A percentile compares a stretch with the other conserved stretches of the same genome.
These are phyloP conservation scores for Erodium moschatum DNA, from an alignment of 441 rosid species.

Conservation along the genomic window DNA sequence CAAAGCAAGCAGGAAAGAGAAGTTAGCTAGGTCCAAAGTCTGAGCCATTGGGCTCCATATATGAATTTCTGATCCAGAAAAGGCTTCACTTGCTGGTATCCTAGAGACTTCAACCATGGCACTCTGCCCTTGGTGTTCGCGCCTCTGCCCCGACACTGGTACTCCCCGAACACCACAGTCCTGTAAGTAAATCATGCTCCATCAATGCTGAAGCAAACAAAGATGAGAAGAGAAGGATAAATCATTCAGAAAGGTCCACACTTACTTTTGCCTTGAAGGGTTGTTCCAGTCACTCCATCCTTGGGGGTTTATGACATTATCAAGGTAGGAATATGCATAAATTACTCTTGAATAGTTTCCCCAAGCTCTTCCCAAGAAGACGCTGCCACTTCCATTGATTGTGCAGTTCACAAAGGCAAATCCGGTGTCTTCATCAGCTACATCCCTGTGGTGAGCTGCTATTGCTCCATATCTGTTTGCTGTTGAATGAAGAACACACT, in stretches of 20 bases:
- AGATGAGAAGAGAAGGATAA: neutral
- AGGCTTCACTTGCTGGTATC: slow-evolving; percentile 41
- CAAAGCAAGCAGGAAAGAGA: too few relatives aligned
- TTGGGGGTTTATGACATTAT: slow-evolving; percentile 47
- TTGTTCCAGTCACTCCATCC: slow-evolving; percentile 93
- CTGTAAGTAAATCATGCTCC: slow-evolving; percentile 27
- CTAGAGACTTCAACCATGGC: slow-evolving; percentile 59
- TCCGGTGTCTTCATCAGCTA: slow-evolving; percentile 57
- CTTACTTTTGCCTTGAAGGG: slow-evolving; percentile 48
- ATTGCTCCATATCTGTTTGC: slow-evolving; percentile 59
- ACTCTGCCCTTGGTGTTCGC: slow-evolving; percentile 50
- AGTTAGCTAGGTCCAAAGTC: slow-evolving; percentile 23
- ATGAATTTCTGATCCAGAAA: slow-evolving; percentile 55
- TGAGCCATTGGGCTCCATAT: slow-evolving; percentile 69
- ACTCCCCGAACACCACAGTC: slow-evolving; percentile 68
- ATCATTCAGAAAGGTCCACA: neutral
- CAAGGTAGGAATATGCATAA: slow-evolving; percentile 60
- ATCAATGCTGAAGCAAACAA: neutral
- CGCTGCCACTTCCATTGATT: slow-evolving; percentile 63
- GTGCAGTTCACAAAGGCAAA: slow-evolving; percentile 70
- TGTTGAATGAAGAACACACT: slow-evolving; percentile 54
- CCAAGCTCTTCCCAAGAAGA: slow-evolving; percentile 85
- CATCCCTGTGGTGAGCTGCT: slow-evolving; percentile 75
- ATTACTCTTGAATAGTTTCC: slow-evolving; percentile 67
- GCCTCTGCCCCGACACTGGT: slow-evolving; percentile 64